These are phyloP conservation scores for Theileria equi DNA, from an alignment of 169 alveolate species.

Conservation along the genomic window DNA sequence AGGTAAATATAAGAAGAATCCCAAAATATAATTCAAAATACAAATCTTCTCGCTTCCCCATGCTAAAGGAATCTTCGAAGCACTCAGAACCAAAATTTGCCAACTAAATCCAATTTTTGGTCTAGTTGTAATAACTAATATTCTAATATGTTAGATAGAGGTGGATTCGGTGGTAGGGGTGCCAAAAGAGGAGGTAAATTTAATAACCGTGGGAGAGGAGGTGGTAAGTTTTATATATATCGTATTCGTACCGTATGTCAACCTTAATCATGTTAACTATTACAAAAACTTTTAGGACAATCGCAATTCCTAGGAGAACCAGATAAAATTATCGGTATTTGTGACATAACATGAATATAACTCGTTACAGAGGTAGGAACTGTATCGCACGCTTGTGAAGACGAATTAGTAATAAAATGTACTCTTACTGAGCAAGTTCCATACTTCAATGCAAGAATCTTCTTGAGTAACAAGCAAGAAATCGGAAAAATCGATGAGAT, in stretches of 20 bases:
- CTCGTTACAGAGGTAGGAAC: conserved; percentile 76
- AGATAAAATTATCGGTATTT: conserved; percentile 52
- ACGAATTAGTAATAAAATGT: conserved; percentile 84
- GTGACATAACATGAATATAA: no score
- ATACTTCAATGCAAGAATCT: conserved; percentile 91
- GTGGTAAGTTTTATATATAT: background rate
- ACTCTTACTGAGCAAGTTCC: conserved; percentile 87
- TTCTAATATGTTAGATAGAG: no score
- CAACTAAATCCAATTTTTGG: no score
- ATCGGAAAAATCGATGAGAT: conserved; percentile 94
- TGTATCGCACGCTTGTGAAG: conserved; percentile 88
- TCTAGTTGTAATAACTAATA: no score
- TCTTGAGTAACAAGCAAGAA: conserved; percentile 90
- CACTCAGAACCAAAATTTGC: no score
- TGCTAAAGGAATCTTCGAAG: no score
- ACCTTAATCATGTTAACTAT: background rate
- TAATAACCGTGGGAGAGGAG: conserved; percentile 1
- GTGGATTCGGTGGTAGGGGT: no score
- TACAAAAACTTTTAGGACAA: background rate
- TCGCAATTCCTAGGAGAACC: conserved; percentile 34
- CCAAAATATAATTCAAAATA: no score
- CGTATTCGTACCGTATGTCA: no score
- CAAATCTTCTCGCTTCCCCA: no score
- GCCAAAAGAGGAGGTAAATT: background rate
- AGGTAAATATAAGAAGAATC: no score